Conservation (phyloP, 2,329 filamentous ascomycete genomes). For the Scortechinia acanthostroma region DNA sequence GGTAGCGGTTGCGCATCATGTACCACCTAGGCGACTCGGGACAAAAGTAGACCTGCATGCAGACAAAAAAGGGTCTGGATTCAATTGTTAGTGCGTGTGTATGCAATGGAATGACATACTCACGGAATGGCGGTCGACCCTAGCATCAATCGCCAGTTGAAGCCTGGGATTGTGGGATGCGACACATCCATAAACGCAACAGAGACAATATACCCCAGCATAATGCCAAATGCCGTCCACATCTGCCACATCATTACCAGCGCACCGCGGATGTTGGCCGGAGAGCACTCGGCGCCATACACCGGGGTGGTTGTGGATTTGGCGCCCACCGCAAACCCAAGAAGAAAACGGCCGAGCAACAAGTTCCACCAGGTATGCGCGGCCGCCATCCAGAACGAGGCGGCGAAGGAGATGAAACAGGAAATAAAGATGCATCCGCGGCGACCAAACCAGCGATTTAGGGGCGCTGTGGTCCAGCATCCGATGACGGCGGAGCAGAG, state of each 20-base stretch:
- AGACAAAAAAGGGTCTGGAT: conserved; percentile 11
- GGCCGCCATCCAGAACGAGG: conserved; percentile 51
- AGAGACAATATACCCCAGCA: conserved; percentile 44
- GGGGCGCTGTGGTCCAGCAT: conserved; percentile 35
- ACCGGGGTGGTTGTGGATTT: conserved; percentile 30
- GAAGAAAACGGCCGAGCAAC: conserved; percentile 43
- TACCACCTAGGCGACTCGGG: conserved; percentile 62
- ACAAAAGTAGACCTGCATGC: conserved; percentile 45
- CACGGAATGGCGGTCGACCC: not conserved
- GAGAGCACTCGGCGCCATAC: conserved; percentile 46
- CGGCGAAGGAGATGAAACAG: conserved; percentile 52
- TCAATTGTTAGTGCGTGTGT: too few species aligned
- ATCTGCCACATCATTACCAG: conserved; percentile 44
- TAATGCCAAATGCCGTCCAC: conserved; percentile 54
- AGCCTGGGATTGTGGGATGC: not conserved
- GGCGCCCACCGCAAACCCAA: conserved; percentile 57
- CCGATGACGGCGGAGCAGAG: conserved; percentile 38
- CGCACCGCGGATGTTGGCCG: conserved; percentile 41
- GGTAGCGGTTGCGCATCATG: conserved; percentile 50
- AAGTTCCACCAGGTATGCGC: conserved; percentile 52
- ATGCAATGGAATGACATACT: too few species aligned
- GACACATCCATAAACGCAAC: conserved; percentile 1
- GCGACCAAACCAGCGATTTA: conserved; percentile 41
- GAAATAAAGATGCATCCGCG: conserved; percentile 58
- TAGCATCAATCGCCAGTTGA: not conserved